These are phyloP conservation scores for Eucalyptus sp. DNA, from an alignment of 345 rosid genomes.

Conservation along the genomic window DNA sequence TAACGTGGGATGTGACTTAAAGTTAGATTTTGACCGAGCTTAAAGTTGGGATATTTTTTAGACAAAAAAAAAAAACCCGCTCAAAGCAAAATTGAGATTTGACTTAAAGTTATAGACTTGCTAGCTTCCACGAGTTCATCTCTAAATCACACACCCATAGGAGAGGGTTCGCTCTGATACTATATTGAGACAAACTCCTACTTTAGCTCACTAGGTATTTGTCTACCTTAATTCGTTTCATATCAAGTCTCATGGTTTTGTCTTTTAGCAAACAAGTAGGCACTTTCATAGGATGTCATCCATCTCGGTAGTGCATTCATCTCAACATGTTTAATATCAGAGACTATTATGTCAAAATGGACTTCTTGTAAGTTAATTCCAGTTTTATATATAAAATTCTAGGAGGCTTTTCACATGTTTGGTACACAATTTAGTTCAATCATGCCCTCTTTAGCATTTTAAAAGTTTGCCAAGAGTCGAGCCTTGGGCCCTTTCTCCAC, in stretches of 20 bases:
- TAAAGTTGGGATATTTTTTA: too few species aligned
- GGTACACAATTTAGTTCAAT: background rate
- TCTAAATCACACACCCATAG: background rate
- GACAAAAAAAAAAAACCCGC: fast-evolving
- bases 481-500: background rate
- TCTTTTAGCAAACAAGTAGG: background rate
- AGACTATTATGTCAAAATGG: background rate
- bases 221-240: too few species aligned
- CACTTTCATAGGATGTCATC: background rate
- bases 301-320: background rate
- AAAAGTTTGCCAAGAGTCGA: background rate
- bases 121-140: background rate
- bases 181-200: background rate
- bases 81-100: too few species aligned
- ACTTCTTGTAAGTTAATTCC: background rate
- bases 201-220: background rate
- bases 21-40: too few species aligned
- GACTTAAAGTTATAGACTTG: background rate
- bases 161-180: background rate
- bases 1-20: too few species aligned
- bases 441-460: background rate
- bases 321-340: background rate
- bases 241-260: background rate
- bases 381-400: background rate
- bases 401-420: background rate